phyloP scores from a whole-genome alignment of 305 asterid genomes.

The Plantago lanceolata region DNA sequence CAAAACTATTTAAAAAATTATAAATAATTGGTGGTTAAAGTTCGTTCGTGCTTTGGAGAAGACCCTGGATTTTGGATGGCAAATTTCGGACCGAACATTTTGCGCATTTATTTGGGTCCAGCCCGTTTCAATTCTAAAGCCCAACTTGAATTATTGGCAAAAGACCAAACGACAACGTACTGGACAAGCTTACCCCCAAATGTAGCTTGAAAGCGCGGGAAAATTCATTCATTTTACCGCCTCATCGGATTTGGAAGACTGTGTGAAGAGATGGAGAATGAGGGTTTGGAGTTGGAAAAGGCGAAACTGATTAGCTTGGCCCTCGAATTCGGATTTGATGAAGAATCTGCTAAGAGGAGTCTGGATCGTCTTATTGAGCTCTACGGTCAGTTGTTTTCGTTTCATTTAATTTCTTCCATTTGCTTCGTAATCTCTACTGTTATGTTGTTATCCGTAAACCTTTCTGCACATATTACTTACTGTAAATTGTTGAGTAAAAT shows the following conservation, averaged over 20 bases:
- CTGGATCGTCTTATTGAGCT: conserved; percentile 66
- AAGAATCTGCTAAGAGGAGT: conserved; percentile 52
- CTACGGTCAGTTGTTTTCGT: conserved; percentile 44
- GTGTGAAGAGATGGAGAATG: conserved; percentile 31
- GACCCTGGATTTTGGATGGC: too few relatives aligned
- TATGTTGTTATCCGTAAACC: neutral
- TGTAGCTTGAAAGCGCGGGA: conserved; percentile 35
- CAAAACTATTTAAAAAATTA: too few relatives aligned
- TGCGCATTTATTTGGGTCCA: neutral
- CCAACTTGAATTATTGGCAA: neutral
- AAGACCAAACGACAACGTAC: neutral
- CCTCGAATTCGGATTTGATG: conserved; percentile 75
- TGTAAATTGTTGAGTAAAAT: too few relatives aligned
- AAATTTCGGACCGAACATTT: too few relatives aligned
- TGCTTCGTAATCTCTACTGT: neutral
- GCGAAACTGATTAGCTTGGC: conserved; percentile 71
- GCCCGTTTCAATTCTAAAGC: neutral
- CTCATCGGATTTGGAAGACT: neutral
- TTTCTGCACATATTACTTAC: too few relatives aligned
- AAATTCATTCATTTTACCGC: conserved; percentile 20
- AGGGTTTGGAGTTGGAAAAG: conserved; percentile 68
- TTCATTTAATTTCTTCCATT: conserved; percentile 5
- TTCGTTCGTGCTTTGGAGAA: too few relatives aligned
- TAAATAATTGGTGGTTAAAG: too few relatives aligned
- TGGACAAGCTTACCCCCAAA: neutral